phyloP scores from a whole-genome alignment of 2,329 filamentous ascomycete genomes.

The Diplodia corticola region DNA sequence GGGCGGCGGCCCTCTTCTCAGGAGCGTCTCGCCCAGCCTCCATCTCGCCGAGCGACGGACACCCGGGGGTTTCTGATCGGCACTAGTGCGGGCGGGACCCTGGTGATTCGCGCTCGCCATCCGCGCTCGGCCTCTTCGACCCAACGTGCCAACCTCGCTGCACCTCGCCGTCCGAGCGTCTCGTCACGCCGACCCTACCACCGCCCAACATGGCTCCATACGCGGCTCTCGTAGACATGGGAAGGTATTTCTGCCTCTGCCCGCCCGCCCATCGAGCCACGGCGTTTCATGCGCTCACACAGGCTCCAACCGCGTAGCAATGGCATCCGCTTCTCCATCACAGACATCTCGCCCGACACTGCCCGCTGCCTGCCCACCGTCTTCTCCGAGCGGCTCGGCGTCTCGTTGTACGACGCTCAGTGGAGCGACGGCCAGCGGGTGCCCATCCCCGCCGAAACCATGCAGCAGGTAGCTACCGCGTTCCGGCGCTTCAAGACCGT shows the following conservation, averaged over 20 bases:
- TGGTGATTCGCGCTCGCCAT: not conserved
- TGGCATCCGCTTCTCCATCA: constrained; percentile 89
- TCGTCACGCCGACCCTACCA: not conserved
- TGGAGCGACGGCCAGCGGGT: constrained; percentile 43
- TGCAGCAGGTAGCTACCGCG: constrained; percentile 64
- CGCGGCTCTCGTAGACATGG: constrained; percentile 27
- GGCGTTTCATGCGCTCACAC: not conserved
- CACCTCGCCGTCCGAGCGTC: too few species aligned
- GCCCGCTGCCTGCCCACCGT: constrained; percentile 74
- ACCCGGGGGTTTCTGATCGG: not conserved
- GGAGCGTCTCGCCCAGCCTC: too few species aligned
- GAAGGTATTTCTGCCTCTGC: constrained; percentile 22
- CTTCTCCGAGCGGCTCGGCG: constrained; percentile 74
- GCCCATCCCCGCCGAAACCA: constrained; percentile 60
- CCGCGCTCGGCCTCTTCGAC: not conserved
- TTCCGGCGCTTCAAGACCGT: constrained; percentile 71
- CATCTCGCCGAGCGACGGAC: too few species aligned
- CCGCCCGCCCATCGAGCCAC: not conserved
- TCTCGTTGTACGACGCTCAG: constrained; percentile 85
- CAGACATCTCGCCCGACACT: constrained; percentile 69
- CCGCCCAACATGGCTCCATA: constrained; percentile 3
- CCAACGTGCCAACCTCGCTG: not conserved
- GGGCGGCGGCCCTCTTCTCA: not conserved
- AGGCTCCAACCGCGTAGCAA: constrained; percentile 59
- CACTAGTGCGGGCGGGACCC: not conserved